Percentiles rank a stretch among this genome's conserved stretches.
Evolutionary conservation across 2,329 filamentous ascomycete species (phyloP).

Genomic region (Scortechinia acanthostroma): DNA sequence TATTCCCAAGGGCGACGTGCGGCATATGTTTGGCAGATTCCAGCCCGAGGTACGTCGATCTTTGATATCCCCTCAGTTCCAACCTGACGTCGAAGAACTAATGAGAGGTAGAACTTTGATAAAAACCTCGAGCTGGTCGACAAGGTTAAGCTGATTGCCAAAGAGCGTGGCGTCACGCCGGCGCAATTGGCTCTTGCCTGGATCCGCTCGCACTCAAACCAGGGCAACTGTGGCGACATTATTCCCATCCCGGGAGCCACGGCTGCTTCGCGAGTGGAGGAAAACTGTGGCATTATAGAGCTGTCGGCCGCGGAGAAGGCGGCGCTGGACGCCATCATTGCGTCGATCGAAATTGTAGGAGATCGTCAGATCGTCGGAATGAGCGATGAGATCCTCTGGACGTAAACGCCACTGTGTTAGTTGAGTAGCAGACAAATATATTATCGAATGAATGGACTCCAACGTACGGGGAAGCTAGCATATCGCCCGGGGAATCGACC

Average conservation of each 20-base stretch:
- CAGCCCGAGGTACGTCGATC: slow-evolving; percentile 40
- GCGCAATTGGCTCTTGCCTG: slow-evolving; percentile 64
- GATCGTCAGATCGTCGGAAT: no score
- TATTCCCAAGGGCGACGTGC: slow-evolving; percentile 40
- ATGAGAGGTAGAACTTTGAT: no score
- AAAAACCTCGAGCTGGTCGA: slow-evolving; percentile 56
- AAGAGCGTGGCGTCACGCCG: slow-evolving; percentile 49
- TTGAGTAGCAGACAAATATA: no score
- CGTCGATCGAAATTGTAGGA: slow-evolving; percentile 36
- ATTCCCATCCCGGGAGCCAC: slow-evolving; percentile 64
- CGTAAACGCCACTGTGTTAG: no score
- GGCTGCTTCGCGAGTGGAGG: slow-evolving; percentile 42
- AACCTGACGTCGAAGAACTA: no score
- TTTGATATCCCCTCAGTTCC: no score
- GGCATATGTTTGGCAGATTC: slow-evolving; percentile 46
- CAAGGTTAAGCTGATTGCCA: slow-evolving; percentile 47
- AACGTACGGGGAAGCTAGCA: no score
- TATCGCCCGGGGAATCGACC: no score
- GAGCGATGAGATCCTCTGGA: no score
- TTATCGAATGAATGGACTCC: no score
- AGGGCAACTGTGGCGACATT: no score
- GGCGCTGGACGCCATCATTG: slow-evolving; percentile 39
- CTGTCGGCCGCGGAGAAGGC: slow-evolving; percentile 39
- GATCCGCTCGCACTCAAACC: no score
- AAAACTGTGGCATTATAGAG: slow-evolving; percentile 45